Conservation (phyloP, 2,329 filamentous ascomycete genomes). For the Diaporthe humulicola region DNA sequence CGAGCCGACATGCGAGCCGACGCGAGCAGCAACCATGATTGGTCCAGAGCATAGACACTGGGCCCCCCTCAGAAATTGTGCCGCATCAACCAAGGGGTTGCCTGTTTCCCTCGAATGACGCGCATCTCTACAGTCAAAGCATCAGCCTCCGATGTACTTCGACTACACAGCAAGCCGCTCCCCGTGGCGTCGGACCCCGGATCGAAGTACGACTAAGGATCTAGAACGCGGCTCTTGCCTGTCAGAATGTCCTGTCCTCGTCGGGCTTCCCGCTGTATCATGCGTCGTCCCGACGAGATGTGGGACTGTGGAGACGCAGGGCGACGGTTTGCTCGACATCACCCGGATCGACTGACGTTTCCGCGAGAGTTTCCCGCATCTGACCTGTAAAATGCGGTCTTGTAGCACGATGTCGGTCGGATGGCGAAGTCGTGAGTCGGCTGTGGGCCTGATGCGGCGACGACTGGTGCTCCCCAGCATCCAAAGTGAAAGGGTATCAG, state of each 20-base stretch:
- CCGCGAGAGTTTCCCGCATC: neutral
- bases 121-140: constrained; percentile 8
- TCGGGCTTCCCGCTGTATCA: constrained; percentile 13
- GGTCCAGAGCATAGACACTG: neutral
- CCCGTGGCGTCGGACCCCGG: too few relatives aligned
- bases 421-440: constrained; percentile 24
- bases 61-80: neutral
- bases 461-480: neutral
- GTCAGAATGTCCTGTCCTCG: neutral
- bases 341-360: constrained; percentile 3
- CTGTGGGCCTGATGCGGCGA: neutral
- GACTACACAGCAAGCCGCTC: too few relatives aligned
- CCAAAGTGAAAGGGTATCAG: neutral
- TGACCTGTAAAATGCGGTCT: constrained; percentile 11
- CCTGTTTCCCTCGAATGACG: neutral
- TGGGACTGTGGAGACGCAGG: constrained; percentile 23
- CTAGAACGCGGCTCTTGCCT: neutral
- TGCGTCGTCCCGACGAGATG: constrained; percentile 12
- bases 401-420: constrained; percentile 5
- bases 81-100: neutral
- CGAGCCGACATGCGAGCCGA: constrained; percentile 26
- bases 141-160: neutral
- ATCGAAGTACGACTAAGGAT: neutral
- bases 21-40: neutral
- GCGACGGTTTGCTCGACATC: constrained; percentile 10